A percentile compares a stretch with the other conserved stretches of the same genome.
These are phyloP conservation scores for Mercurialis annua DNA, from an alignment of 345 rosid species.

Conservation along the genomic window DNA sequence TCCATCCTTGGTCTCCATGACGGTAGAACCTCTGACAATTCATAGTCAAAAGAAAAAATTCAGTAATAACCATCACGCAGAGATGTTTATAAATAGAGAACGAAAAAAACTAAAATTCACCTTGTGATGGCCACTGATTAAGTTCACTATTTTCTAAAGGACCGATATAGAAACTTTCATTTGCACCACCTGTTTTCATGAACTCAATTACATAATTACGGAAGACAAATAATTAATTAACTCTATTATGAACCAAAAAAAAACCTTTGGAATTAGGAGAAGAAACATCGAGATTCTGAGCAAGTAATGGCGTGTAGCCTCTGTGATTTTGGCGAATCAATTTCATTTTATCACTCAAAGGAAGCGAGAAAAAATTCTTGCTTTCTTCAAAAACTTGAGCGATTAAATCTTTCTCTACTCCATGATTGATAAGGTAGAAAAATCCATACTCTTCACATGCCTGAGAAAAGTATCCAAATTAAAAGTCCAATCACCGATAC, in stretches of 20 bases:
- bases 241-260: background rate
- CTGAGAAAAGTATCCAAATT: conserved; percentile 37
- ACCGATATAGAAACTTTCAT: conserved; percentile 71
- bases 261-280: conserved; percentile 36
- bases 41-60: conserved; percentile 16
- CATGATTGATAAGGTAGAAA: conserved; percentile 87
- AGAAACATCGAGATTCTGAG: conserved; percentile 46
- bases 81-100: background rate
- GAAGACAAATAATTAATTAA: background rate
- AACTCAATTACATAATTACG: background rate
- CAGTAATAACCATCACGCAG: background rate
- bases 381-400: conserved; percentile 46
- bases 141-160: conserved; percentile 39
- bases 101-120: conserved; percentile 20
- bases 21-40: conserved; percentile 56
- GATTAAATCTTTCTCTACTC: conserved; percentile 54
- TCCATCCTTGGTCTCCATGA: conserved; percentile 67
- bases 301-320: conserved; percentile 62
- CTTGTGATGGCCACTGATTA: conserved; percentile 75
- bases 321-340: conserved; percentile 39
- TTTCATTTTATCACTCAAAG: conserved; percentile 53
- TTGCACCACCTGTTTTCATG: conserved; percentile 56
- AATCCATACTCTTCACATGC: conserved; percentile 75
- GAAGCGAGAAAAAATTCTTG: conserved; percentile 63
- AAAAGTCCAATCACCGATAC: background rate